Evolutionary conservation across 192 early-diverging fungal genomes (phyloP).

Genomic region (Backusella circina): DNA sequence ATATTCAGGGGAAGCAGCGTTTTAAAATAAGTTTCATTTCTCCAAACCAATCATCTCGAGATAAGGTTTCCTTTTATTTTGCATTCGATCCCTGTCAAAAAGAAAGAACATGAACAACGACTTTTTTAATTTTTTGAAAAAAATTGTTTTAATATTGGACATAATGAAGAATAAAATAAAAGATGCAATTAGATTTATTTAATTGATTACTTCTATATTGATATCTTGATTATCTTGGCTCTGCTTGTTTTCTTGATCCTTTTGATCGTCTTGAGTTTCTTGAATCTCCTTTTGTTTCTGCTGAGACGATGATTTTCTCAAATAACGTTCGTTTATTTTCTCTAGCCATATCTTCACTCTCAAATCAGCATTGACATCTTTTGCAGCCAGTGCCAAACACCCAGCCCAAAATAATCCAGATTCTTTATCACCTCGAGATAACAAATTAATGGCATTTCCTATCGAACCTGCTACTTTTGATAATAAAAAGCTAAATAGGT

Average conservation of each 20-base stretch:
- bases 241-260: background rate
- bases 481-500: background rate
- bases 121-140: background rate
- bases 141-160: background rate
- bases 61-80: background rate
- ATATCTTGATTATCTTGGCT: background rate
- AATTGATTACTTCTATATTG: background rate
- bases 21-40: background rate
- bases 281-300: background rate
- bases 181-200: background rate
- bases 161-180: background rate
- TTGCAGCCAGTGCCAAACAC: background rate
- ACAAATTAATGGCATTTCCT: slow-evolving; percentile 1
- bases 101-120: background rate
- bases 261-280: background rate
- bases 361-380: background rate
- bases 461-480: background rate
- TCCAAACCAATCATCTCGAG: background rate
- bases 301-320: background rate
- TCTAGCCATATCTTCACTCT: background rate
- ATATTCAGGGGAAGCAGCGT: background rate
- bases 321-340: background rate
- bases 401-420: slow-evolving; percentile 4
- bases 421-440: slow-evolving; percentile 8
- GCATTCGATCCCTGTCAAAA: background rate